A percentile compares a stretch with the other conserved stretches of the same genome.
These are phyloP conservation scores for Golovinomyces cichoracearum DNA, from an alignment of 2,329 filamentous ascomycete species.

Conservation along the genomic window DNA sequence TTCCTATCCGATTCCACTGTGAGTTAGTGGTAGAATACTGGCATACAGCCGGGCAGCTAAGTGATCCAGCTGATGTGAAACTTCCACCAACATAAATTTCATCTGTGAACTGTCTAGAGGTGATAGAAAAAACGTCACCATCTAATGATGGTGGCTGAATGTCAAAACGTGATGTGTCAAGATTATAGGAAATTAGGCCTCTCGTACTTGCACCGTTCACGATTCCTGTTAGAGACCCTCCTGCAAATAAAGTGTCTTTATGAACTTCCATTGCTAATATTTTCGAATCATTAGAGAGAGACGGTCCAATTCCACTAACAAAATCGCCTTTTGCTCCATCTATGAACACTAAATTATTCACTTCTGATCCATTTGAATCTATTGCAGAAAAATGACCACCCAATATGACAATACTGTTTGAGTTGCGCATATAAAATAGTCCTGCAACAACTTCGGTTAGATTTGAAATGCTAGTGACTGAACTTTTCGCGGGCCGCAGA, in stretches of 20 bases:
- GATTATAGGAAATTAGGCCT: conserved; percentile 59
- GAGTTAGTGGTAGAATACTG: conserved; percentile 41
- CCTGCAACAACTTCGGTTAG: conserved; percentile 50
- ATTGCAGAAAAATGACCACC: conserved; percentile 63
- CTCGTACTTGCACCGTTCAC: conserved; percentile 35
- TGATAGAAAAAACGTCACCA: conserved; percentile 48
- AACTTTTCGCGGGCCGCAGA: background rate
- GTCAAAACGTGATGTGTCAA: conserved; percentile 35
- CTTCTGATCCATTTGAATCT: conserved; percentile 37
- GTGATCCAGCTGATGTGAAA: conserved; percentile 58
- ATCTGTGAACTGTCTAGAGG: conserved; percentile 38
- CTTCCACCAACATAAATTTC: conserved; percentile 69
- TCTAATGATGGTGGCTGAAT: conserved; percentile 59
- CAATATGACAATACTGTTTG: conserved; percentile 60
- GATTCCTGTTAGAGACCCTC: conserved; percentile 51
- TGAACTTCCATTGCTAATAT: conserved; percentile 46
- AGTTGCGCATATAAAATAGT: conserved; percentile 43
- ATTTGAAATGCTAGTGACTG: conserved; percentile 16
- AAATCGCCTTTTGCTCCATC: conserved; percentile 43
- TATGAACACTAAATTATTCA: conserved; percentile 63
- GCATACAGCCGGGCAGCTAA: conserved; percentile 64
- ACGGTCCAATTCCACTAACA: conserved; percentile 42
- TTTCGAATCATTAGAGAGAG: conserved; percentile 43
- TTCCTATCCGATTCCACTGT: conserved; percentile 62
- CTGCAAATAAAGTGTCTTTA: conserved; percentile 48